Percentiles rank a stretch among this genome's conserved stretches.
Evolutionary conservation across 1,284 basidiomycete genomes (phyloP).

Genomic region (Leccinum fallax): DNA sequence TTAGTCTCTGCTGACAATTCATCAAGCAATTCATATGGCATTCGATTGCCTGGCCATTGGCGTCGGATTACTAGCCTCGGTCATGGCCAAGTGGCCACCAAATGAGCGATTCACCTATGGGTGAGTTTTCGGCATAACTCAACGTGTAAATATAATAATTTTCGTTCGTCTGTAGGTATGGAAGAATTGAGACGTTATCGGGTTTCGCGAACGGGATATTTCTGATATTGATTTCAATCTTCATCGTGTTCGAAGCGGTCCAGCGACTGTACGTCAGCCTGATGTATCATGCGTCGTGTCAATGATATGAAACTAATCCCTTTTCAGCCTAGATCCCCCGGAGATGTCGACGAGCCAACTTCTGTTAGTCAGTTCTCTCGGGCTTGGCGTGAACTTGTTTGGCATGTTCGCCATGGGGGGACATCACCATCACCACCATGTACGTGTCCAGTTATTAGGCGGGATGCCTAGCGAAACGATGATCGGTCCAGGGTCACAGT

Average conservation of each 20-base stretch:
- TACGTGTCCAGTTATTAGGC: slow-evolving; percentile 38
- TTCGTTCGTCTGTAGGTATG: slow-evolving; percentile 61
- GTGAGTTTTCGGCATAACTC: slow-evolving; percentile 41
- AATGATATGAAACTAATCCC: slow-evolving; percentile 9
- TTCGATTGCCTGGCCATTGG: slow-evolving; percentile 99
- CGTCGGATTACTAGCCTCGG: slow-evolving; percentile 93
- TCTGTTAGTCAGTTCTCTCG: slow-evolving; percentile 86
- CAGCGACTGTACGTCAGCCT: slow-evolving; percentile 82
- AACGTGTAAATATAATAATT: not conserved
- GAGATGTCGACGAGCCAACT: slow-evolving; percentile 98
- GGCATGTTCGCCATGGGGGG: slow-evolving; percentile 99
- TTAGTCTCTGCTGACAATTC: slow-evolving; percentile 5
- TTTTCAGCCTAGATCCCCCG: slow-evolving; percentile 83
- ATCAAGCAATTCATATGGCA: slow-evolving; percentile 97
- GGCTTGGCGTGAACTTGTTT: slow-evolving; percentile 93
- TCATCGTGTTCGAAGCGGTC: slow-evolving; percentile 98
- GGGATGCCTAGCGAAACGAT: not conserved
- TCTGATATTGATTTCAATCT: slow-evolving; percentile 93
- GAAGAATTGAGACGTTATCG: slow-evolving; percentile 97
- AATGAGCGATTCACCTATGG: slow-evolving; percentile 96
- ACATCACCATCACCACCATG: slow-evolving; percentile 90
- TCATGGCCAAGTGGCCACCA: slow-evolving; percentile 97
- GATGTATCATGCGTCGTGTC: not conserved
- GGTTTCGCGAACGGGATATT: slow-evolving; percentile 99
- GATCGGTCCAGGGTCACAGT: slow-evolving; percentile 47